Evolutionary conservation across 225 moss, liverwort and hornwort genomes (phyloP), one percentile per base, ranked within the genome.

Genomic region (Marchantia paleacea): DNA sequence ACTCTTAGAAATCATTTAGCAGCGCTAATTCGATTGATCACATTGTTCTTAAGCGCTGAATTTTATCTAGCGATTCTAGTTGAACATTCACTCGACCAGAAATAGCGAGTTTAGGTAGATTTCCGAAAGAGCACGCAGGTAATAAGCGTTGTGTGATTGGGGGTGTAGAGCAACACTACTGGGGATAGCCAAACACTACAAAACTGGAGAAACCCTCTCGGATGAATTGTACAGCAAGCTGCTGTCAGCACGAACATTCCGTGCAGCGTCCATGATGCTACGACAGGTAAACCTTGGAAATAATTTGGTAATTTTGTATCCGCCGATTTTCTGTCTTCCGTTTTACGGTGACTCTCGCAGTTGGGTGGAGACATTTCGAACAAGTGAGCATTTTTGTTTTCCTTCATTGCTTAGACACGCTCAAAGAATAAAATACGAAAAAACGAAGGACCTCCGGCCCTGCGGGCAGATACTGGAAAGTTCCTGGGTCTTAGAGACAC

Each of bases 181-280:
- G 78, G 89, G 89, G 65, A 90, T 90, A 49, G 89, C 89, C 24
- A 90, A 90, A 70, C 89, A 90, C 69, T 90, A 83, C 71, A 87
- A 87, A 80, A 90, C 89, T 68, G 87, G 87, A 10, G 89, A 87
- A 72, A 85, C 81, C 22, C 84, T 90, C 14, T 90, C 89, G 31
- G 87, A 90, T 64, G 87, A 87, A 55, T 30, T 85, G 62, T 90
- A 87, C 65, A 63, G 15, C 49, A 90, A 87, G 80, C 85, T 90
- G 28, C 80, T 90, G 80, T 87, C 89, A 52, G 89, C 87, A 25
- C 76, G 87, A 63, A 90, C 89, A 29, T 90, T 90, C 77, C 87
- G 87, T 74, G 85, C 87, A 68, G 89, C 89, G 14, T 90, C 89
- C n/a, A 85, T 83, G 87, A 90, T 90, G 89, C 77, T 90, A 12